Percentiles rank a stretch among this genome's conserved stretches.
Conservation (phyloP, 1,284 basidiomycete genomes). For the Mycena citricolor region DNA sequence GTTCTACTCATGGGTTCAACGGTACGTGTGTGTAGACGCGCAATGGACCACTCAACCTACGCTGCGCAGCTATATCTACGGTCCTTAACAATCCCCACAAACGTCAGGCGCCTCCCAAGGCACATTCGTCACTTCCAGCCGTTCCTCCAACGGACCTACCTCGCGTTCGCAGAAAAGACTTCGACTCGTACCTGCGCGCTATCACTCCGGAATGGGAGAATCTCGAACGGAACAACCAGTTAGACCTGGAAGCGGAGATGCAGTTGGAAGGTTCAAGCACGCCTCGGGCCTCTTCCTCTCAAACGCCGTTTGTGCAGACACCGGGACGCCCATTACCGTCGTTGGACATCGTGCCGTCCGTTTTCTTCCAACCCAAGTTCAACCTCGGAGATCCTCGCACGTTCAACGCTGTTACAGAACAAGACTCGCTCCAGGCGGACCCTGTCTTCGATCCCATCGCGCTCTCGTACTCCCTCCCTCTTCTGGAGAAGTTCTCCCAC, state of each 20-base stretch:
- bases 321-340: conserved; percentile 50
- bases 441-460: conserved; percentile 51
- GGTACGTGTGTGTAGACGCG: conserved; percentile 43
- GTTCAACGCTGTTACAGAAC: conserved; percentile 81
- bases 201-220: conserved; percentile 78
- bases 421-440: conserved; percentile 35
- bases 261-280: conserved; percentile 39
- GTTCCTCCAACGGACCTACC: conserved; percentile 72
- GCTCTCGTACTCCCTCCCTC: conserved; percentile 65
- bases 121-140: conserved; percentile 76
- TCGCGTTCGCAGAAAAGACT: conserved; percentile 80
- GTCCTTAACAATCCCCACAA: conserved; percentile 84
- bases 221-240: conserved; percentile 54
- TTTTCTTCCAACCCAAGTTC: conserved; percentile 82
- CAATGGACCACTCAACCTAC: conserved; percentile 6
- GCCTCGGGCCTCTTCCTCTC: conserved; percentile 29
- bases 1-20: conserved; percentile 75
- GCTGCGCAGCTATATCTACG: conserved; percentile 44
- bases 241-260: conserved; percentile 46
- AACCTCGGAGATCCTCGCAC: conserved; percentile 84
- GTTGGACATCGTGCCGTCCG: conserved; percentile 74
- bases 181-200: conserved; percentile 77
- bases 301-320: conserved; percentile 19
- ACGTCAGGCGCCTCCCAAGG: conserved; percentile 80
- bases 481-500: conserved; percentile 91